Evolutionary conservation across 1,139 yeast genomes (phyloP), one percentile per base, ranked within the genome.

Genomic region (Scheffersomyces segobiensis): DNA sequence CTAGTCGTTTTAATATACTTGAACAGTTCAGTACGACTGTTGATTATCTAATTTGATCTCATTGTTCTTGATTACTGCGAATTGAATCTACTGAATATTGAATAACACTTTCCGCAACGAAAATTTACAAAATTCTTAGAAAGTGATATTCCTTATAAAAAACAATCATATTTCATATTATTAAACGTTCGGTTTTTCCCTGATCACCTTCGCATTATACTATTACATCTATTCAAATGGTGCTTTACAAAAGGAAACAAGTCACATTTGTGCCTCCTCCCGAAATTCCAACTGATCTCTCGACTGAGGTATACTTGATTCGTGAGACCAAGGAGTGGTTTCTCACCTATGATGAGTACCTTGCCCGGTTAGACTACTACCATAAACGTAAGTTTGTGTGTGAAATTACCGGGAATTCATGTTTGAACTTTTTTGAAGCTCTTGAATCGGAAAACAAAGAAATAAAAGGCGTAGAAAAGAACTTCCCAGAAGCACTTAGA

Each of bases 341-440:
- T 71, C 66, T 78, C 22, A 78, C 80, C 14, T 95, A 95, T 71
- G 93, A 89, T 56, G 91, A 87, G 12, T 95, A 91, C 69, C 76
- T 95, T 58, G 74, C 75, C 19, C 75, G 93, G 57, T 74, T 89
- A 77, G 93, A 89, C 71, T 89, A 87, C 71, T 90, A 89, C 72
- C 83, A 82, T 62, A 83, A 87, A 60, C 86, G 87, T 63, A 89
- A 91, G 71, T 95, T 95, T 75, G 96, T 93, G 6, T 95, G 98
- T 76, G 99, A 95, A 76, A 89, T 95, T 57, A 92, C 98, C 0
- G 99, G 99, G 26, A 92, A 93, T 67, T 89, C 97, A 20, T 89
- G 97, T 67, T 80, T 93, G 59, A 91, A 97, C 0, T 95, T 86
- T 71, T 93, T 93, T 71, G 96, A 95, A 68, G 99, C 99, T 0